These are phyloP conservation scores for Populus tomentosa DNA, from an alignment of 441 rosid genomes.

Conservation along the genomic window DNA sequence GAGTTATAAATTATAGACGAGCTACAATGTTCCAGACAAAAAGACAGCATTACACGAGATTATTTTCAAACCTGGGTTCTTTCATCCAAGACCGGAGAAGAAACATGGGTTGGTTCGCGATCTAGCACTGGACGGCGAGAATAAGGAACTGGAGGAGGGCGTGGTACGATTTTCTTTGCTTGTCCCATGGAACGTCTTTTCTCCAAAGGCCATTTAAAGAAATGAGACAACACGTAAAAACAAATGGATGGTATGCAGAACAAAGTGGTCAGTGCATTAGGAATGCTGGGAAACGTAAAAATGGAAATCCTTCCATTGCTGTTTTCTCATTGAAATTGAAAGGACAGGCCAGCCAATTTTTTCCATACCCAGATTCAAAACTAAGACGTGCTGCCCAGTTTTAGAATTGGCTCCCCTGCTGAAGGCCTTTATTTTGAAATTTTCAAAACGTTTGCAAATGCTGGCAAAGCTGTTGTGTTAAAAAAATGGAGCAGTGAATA, in stretches of 20 bases:
- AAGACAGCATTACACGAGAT: background rate
- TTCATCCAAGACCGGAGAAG: constrained; percentile 37
- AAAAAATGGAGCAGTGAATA: background rate
- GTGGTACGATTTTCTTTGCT: constrained; percentile 48
- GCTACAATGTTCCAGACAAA: background rate
- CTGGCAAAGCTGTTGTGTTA: background rate
- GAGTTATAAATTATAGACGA: background rate
- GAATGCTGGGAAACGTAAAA: background rate
- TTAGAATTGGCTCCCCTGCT: too few species aligned
- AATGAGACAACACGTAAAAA: background rate
- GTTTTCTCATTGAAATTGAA: background rate
- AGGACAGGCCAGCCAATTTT: background rate
- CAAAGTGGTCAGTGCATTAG: background rate
- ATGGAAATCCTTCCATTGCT: background rate
- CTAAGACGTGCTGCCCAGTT: too few species aligned
- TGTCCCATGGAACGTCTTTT: constrained; percentile 41
- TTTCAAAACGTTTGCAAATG: background rate
- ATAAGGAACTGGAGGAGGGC: constrained; percentile 64
- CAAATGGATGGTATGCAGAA: background rate
- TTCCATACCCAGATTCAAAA: too few species aligned
- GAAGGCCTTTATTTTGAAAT: background rate
- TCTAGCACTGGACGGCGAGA: constrained; percentile 22
- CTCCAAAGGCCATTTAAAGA: constrained; percentile 3
- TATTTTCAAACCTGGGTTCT: constrained; percentile 45
- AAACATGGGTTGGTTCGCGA: constrained; percentile 22